Base-by-base conservation (phyloP, 2,329 filamentous ascomycete genomes). In the Hirsutella minnesotensis region DNA sequence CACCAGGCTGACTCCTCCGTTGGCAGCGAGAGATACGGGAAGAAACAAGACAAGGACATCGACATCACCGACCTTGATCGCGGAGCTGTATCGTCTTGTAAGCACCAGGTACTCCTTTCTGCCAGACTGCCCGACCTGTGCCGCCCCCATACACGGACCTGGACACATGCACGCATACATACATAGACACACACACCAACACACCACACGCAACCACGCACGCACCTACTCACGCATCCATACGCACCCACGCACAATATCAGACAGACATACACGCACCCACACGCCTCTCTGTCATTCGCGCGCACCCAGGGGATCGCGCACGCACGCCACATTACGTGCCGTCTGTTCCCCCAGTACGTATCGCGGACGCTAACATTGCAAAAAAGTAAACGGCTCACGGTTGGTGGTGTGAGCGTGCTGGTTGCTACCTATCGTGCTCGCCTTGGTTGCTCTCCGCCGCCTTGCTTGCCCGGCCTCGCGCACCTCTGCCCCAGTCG, bases 131-230 rank as follows among this genome's bases (percentile, higher is more conserved):
- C 33, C 33, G 35, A 19, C 35, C 35, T 38, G 20, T 38, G 35
- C 35, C 33, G 33, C 33, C n/a, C 9, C 33, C 33, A 35, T 16
- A 35, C 33, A 46, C 42, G 39, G 39, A 43, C 44, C 41, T 39
- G 47, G 45, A 44, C 46, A 43, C 44, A 29, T 41, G 37, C 41
- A 41, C 47, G 48, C 45, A 53, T 47, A 43, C 49, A 48, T 43
- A 39, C 39, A 43, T 39, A 46, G 46, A 30, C 30, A 31, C 38
- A 30, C 22, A 39, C 38, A 39, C n/a, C 27, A 15, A 39, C 38
- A 39, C 29, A 16, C 29, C 38, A 30, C 22, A 39, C 38, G 19
- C 38, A 39, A 7, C 24, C 12, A 7, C 38, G 15, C n/a, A 18
- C 21, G 27, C 16, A 29, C 38, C 3, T 15, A 29, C 38, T 4